Evolutionary conservation across 768 basidiomycete species (phyloP).

Genomic region (Daedaleopsis nitida): DNA sequence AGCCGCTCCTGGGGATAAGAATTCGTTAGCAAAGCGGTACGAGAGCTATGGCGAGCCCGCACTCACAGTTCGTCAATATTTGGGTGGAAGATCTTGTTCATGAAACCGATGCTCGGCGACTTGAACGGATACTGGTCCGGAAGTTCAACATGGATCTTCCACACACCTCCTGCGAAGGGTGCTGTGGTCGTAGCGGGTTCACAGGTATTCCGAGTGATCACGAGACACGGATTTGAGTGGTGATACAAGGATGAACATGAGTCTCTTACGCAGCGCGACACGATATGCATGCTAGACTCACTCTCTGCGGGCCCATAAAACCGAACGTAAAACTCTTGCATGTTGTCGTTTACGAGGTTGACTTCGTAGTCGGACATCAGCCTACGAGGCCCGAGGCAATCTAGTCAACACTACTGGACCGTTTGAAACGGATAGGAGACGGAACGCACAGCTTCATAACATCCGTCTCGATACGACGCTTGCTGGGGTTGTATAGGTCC

Average conservation of each 20-base stretch:
- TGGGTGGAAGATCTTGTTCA: conserved; percentile 99
- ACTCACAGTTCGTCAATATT: conserved; percentile 98
- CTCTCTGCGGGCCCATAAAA: conserved; percentile 95
- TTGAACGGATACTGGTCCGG: conserved; percentile 99
- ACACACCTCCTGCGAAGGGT: conserved; percentile 95
- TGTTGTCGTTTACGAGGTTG: conserved; percentile 94
- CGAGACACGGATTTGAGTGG: not conserved
- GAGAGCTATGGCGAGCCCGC: not conserved
- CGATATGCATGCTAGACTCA: conserved; percentile 42
- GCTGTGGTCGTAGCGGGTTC: conserved; percentile 47
- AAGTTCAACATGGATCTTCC: conserved; percentile 99
- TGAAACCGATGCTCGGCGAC: conserved; percentile 98
- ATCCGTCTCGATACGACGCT: conserved; percentile 97
- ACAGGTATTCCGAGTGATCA: not conserved
- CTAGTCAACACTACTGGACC: not conserved
- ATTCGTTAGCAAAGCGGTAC: conserved; percentile 9
- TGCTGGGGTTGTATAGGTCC: conserved; percentile 67
- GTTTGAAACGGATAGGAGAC: not conserved
- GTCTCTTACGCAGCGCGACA: not conserved
- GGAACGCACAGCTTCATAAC: conserved; percentile 93
- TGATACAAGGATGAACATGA: not conserved
- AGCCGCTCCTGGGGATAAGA: conserved; percentile 72
- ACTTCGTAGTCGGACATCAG: conserved; percentile 99
- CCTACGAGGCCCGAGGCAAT: conserved; percentile 42
- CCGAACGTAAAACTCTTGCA: conserved; percentile 98